Percentiles rank a stretch among this genome's conserved stretches.
Evolutionary conservation across 2,329 filamentous ascomycete genomes (phyloP).

Genomic region (Paraphaeosphaeria minitans): DNA sequence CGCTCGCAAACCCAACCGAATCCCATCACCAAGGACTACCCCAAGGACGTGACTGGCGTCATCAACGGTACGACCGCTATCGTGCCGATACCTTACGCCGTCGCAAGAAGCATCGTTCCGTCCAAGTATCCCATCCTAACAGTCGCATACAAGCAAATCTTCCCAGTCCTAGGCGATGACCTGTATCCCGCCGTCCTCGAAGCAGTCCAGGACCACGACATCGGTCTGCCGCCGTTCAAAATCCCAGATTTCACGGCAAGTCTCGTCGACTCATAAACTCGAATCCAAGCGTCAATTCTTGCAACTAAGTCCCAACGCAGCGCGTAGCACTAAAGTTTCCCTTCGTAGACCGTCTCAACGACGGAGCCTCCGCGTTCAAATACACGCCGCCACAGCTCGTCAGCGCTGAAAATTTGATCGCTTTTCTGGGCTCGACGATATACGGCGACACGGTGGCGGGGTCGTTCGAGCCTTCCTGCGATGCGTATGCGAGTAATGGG

Average conservation of each 20-base stretch:
- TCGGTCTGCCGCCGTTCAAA: conserved; percentile 51
- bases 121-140: conserved; percentile 57
- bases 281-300: neutral
- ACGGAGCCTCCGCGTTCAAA: conserved; percentile 58
- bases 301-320: neutral
- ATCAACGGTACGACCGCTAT: conserved; percentile 61
- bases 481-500: conserved; percentile 50
- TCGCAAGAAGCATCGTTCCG: conserved; percentile 57
- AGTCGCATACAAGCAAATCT: conserved; percentile 52
- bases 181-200: conserved; percentile 61
- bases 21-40: conserved; percentile 55
- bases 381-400: conserved; percentile 57
- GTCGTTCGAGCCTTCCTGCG: conserved; percentile 54
- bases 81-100: conserved; percentile 56
- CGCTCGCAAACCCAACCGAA: conserved; percentile 48
- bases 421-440: conserved; percentile 51
- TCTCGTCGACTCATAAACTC: conserved; percentile 13
- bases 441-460: conserved; percentile 55
- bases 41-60: conserved; percentile 56
- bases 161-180: conserved; percentile 56
- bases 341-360: conserved; percentile 59
- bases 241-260: conserved; percentile 58
- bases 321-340: conserved; percentile 55
- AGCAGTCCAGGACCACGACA: conserved; percentile 58
- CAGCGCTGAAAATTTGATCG: conserved; percentile 49